Percentiles rank a stretch among this genome's conserved stretches.
phyloP scores from a whole-genome alignment of 305 asterid genomes.

The Solanum hybrid region DNA sequence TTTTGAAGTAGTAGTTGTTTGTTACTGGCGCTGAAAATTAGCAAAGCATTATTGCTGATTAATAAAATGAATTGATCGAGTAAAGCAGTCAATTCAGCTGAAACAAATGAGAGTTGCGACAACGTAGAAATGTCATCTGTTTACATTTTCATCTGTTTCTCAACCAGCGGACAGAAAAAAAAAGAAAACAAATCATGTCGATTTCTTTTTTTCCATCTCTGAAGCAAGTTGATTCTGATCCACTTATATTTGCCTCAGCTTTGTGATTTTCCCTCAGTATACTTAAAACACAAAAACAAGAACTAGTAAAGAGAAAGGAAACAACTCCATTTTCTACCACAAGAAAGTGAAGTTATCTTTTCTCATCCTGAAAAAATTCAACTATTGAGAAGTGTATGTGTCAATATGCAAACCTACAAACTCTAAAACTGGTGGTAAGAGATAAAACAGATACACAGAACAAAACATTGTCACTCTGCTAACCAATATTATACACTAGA shows the following conservation, averaged over 20 bases:
- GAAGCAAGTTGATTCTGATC: not conserved
- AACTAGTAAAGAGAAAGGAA: not conserved
- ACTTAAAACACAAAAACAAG: not conserved
- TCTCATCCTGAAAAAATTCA: not conserved
- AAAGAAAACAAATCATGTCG: not conserved
- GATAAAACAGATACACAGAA: not conserved
- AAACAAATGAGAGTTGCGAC: not conserved
- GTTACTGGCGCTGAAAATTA: not conserved
- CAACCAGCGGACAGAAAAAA: too few relatives aligned
- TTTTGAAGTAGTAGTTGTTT: not conserved
- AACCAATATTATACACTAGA: constrained; percentile 12
- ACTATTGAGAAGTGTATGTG: not conserved
- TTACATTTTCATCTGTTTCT: not conserved
- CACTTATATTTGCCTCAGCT: too few relatives aligned
- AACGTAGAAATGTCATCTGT: not conserved
- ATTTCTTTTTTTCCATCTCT: not conserved
- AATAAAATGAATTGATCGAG: not conserved
- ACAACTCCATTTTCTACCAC: not conserved
- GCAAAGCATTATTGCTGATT: not conserved
- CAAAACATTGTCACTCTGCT: not conserved
- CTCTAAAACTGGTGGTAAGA: not conserved
- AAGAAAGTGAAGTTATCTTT: not conserved
- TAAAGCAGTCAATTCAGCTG: not conserved
- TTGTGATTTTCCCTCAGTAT: not conserved
- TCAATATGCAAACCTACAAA: not conserved